Conservation (phyloP, 352 stramenopile species). For the Aphanomyces euteiches region DNA sequence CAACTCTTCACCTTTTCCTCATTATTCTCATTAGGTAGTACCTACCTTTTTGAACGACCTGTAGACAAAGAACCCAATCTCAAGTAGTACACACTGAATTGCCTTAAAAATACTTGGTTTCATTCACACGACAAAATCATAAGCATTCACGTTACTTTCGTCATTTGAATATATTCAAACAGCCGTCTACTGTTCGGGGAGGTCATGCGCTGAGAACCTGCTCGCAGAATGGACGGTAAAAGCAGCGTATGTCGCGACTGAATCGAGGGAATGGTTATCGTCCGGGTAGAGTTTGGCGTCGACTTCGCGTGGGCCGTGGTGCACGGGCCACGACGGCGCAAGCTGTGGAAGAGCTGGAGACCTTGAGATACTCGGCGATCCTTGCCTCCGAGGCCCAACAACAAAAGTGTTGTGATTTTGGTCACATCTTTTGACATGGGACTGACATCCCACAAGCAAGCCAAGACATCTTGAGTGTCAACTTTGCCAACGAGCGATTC, state of each 20-base stretch:
- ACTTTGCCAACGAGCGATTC: conserved; percentile 88
- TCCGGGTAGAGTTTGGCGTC: conserved; percentile 68
- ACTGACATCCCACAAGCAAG: conserved; percentile 84
- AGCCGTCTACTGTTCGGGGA: too few species aligned
- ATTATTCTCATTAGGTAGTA: too few species aligned
- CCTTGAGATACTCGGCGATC: conserved; percentile 91
- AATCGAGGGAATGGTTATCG: conserved; percentile 66
- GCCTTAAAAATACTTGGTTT: too few species aligned
- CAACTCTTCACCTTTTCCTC: too few species aligned
- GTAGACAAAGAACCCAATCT: too few species aligned
- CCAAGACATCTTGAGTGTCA: conserved; percentile 88
- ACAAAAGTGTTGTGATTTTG: conserved; percentile 84
- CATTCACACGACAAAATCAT: too few species aligned
- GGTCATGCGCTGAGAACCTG: conserved; percentile 39
- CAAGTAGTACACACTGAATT: too few species aligned
- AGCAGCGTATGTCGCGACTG: conserved; percentile 58
- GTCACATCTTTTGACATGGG: conserved; percentile 83
- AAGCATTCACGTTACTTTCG: too few species aligned
- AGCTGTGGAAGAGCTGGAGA: conserved; percentile 89
- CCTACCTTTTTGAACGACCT: too few species aligned
- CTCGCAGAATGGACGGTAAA: conserved; percentile 73
- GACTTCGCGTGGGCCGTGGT: conserved; percentile 42
- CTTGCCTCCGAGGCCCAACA: conserved; percentile 89
- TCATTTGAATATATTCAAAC: too few species aligned
- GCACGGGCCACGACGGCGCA: conserved; percentile 58